Conservation (phyloP, 345 rosid genomes). For the Psidium guajava region DNA sequence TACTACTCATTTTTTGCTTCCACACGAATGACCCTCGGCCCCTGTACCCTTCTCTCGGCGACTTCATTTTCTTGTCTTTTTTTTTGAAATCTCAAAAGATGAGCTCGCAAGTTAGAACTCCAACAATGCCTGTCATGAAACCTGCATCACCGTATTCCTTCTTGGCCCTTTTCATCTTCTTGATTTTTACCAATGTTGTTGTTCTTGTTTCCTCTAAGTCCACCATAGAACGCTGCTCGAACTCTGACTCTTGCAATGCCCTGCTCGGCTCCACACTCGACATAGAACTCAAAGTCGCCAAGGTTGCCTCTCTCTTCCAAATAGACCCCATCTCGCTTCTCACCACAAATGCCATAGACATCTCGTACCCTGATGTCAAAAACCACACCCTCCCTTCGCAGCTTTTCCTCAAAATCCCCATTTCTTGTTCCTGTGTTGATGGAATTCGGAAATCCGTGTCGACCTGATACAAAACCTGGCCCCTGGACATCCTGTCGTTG, state of each 20-base stretch:
- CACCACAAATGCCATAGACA: conserved; percentile 73
- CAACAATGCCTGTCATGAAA: not conserved
- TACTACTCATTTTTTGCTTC: not conserved
- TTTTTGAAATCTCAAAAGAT: not conserved
- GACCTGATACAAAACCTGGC: conserved; percentile 71
- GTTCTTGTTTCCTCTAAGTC: conserved; percentile 43
- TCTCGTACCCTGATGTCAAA: conserved; percentile 88
- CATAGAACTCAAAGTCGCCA: conserved; percentile 84
- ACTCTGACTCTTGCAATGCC: conserved; percentile 69
- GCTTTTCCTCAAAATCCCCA: conserved; percentile 76
- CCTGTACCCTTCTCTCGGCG: not conserved
- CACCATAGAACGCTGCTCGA: conserved; percentile 90
- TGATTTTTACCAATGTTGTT: conserved; percentile 23
- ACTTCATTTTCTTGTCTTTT: not conserved
- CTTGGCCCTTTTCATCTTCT: not conserved
- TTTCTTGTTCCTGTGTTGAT: conserved; percentile 78
- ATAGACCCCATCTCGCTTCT: conserved; percentile 71
- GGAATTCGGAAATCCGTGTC: conserved; percentile 75
- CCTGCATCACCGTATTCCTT: not conserved
- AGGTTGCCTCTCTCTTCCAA: conserved; percentile 88
- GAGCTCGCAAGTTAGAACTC: not conserved
- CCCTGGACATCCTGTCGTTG: conserved; percentile 53
- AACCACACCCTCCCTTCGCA: conserved; percentile 79
- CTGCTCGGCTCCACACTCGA: conserved; percentile 83
- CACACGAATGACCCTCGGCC: not conserved